These are phyloP conservation scores for Penicillium samsonianum DNA, from an alignment of 495 filamentous ascomycete species.

Conservation along the genomic window DNA sequence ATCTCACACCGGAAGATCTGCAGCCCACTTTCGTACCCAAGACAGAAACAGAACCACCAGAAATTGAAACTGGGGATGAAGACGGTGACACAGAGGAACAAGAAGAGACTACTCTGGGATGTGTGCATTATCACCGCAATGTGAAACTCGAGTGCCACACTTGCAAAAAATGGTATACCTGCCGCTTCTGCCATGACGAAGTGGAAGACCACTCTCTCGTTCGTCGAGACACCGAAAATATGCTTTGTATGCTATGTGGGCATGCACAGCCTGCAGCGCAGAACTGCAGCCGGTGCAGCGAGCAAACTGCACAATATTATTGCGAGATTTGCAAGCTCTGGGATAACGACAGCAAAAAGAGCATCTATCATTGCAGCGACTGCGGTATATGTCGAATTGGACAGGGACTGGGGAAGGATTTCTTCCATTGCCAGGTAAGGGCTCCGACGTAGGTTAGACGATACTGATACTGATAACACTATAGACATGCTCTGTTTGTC, in stretches of 20 bases:
- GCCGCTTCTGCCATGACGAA: slow-evolving; percentile 91
- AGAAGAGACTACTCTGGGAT: slow-evolving; percentile 63
- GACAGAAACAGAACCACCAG: slow-evolving; percentile 40
- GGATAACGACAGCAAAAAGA: slow-evolving; percentile 89
- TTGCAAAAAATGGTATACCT: slow-evolving; percentile 92
- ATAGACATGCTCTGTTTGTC: slow-evolving; percentile 87
- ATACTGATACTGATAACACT: slow-evolving; percentile 18
- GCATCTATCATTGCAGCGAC: slow-evolving; percentile 95
- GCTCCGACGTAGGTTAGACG: neutral
- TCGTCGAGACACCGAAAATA: slow-evolving; percentile 83
- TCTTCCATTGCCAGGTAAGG: slow-evolving; percentile 92
- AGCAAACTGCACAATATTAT: slow-evolving; percentile 85
- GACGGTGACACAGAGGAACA: slow-evolving; percentile 44
- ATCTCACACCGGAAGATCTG: slow-evolving; percentile 70
- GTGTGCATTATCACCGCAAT: slow-evolving; percentile 90
- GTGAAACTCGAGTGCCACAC: slow-evolving; percentile 91
- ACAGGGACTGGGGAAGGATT: slow-evolving; percentile 91
- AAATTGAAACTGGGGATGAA: slow-evolving; percentile 43
- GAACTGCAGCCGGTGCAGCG: slow-evolving; percentile 72
- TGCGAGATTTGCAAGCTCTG: slow-evolving; percentile 94
- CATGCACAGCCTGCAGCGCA: slow-evolving; percentile 81
- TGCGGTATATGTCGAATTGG: slow-evolving; percentile 95
- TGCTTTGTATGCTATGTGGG: slow-evolving; percentile 97
- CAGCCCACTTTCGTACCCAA: slow-evolving; percentile 67
- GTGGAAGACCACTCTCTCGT: slow-evolving; percentile 79